These are phyloP conservation scores for Trichosporon asahii DNA, from an alignment of 1,284 basidiomycete species.

Conservation along the genomic window DNA sequence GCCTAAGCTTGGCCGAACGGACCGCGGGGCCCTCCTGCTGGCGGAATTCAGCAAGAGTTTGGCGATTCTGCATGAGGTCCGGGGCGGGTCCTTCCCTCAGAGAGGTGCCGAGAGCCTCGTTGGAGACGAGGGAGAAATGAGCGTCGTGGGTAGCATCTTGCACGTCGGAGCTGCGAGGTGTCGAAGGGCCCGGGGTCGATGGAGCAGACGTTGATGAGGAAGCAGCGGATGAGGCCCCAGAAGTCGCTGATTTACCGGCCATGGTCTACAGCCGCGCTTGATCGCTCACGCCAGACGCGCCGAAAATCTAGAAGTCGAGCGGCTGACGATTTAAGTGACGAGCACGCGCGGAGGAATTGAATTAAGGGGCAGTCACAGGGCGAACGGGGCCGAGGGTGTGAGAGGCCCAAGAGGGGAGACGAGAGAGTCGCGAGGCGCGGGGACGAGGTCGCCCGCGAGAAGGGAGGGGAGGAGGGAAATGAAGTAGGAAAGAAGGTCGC, in stretches of 20 bases:
- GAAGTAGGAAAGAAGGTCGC: background rate
- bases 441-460: conserved; percentile 7
- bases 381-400: background rate
- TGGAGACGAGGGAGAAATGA: conserved; percentile 15
- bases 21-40: conserved; percentile 40
- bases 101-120: background rate
- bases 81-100: conserved; percentile 21
- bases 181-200: conserved; percentile 1
- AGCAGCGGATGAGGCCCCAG: conserved; percentile 9
- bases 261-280: conserved; percentile 5
- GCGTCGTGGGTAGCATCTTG: conserved; percentile 4
- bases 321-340: background rate
- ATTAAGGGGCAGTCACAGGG: background rate
- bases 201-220: conserved; percentile 13
- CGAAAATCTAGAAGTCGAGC: background rate
- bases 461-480: background rate
- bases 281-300: background rate
- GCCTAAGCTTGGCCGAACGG: conserved; percentile 44
- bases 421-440: background rate
- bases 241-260: conserved; percentile 15
- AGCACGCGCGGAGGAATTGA: conserved; percentile 7
- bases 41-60: conserved; percentile 47
- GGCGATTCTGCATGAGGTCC: conserved; percentile 14
- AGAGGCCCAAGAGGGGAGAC: background rate
- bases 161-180: conserved; percentile 1